Conservation (phyloP, 768 basidiomycete species). For the Amanita muscaria region DNA sequence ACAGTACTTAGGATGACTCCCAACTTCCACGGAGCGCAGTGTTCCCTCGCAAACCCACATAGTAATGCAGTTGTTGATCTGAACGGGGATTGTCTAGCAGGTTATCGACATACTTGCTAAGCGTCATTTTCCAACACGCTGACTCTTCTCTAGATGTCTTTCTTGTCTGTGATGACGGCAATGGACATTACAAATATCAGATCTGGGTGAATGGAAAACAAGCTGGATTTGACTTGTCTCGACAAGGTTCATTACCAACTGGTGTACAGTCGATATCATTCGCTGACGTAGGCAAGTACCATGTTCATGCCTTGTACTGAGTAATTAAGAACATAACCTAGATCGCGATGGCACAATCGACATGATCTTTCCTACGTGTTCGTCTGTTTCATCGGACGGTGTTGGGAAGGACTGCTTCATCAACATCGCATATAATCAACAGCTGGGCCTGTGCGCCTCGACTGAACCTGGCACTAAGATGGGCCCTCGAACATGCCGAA, state of each 20-base stretch:
- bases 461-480: slow-evolving; percentile 41
- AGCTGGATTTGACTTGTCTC: slow-evolving; percentile 62
- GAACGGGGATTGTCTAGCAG: slow-evolving; percentile 92
- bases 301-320: background rate
- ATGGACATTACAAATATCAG: slow-evolving; percentile 61
- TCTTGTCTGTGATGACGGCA: slow-evolving; percentile 69
- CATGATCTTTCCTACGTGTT: slow-evolving; percentile 85
- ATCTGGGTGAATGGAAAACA: slow-evolving; percentile 88
- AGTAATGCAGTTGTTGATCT: slow-evolving; percentile 92
- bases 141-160: slow-evolving; percentile 59
- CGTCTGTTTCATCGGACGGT: slow-evolving; percentile 61
- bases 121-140: background rate
- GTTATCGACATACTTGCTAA: slow-evolving; percentile 27
- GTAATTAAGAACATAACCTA: slow-evolving; percentile 17
- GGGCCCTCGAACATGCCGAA: slow-evolving; percentile 54
- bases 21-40: slow-evolving; percentile 54
- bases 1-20: slow-evolving; percentile 39
- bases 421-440: slow-evolving; percentile 91
- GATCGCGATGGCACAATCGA: slow-evolving; percentile 97
- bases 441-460: slow-evolving; percentile 71
- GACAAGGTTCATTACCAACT: slow-evolving; percentile 58
- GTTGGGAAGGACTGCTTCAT: slow-evolving; percentile 71
- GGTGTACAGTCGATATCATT: slow-evolving; percentile 79
- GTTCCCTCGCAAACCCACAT: slow-evolving; percentile 80
- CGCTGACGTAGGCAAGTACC: slow-evolving; percentile 72